Percentiles rank a stretch among this genome's conserved stretches.
These are phyloP conservation scores for Mortierella sp. DNA, from an alignment of 371 early-diverging fungal species.

Conservation along the genomic window DNA sequence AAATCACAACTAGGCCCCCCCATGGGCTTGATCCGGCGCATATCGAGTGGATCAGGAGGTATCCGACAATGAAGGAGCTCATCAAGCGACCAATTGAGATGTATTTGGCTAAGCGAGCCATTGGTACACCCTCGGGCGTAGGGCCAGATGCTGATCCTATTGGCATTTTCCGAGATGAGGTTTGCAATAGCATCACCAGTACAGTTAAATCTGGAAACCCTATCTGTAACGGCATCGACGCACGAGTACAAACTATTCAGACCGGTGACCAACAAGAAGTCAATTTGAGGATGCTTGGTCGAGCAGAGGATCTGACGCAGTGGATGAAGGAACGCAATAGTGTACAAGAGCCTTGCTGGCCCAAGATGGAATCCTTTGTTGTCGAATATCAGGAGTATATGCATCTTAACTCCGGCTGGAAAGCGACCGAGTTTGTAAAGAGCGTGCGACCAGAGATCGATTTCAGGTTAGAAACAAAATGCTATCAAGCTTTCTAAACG, in stretches of 20 bases:
- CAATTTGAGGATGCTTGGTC: neutral
- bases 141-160: neutral
- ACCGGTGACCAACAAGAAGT: neutral
- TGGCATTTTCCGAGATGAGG: neutral
- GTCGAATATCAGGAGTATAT: neutral
- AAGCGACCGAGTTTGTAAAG: neutral
- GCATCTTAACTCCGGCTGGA: neutral
- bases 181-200: neutral
- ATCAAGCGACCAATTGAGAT: neutral
- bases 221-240: neutral
- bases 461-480: too few species aligned
- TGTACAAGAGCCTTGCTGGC: neutral
- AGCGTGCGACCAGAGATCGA: slow-evolving; percentile 1
- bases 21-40: neutral
- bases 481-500: too few species aligned
- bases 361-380: neutral
- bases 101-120: neutral
- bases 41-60: slow-evolving; percentile 3
- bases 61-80: neutral
- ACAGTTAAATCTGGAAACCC: too few species aligned
- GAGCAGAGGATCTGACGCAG: neutral
- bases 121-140: neutral
- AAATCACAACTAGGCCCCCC: neutral
- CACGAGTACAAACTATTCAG: neutral
- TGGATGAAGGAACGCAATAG: slow-evolving; percentile 7